A percentile compares a stretch with the other conserved stretches of the same genome.
These are phyloP conservation scores for Phalaenopsis hybrid DNA, from an alignment of 116 monocot genomes.

Conservation along the genomic window DNA sequence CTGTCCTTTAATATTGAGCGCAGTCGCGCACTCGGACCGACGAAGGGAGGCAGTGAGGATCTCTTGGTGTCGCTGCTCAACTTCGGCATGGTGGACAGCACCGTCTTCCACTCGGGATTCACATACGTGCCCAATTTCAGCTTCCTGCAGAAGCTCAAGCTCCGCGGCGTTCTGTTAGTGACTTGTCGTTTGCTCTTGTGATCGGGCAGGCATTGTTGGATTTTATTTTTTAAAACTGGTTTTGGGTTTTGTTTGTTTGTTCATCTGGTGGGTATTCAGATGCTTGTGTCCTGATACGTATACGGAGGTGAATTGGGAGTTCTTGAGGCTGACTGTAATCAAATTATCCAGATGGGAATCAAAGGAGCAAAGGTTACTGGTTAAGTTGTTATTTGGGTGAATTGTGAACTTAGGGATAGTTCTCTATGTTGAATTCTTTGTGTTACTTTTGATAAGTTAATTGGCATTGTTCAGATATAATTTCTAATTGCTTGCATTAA, in stretches of 20 bases:
- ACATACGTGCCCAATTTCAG: conserved; percentile 39
- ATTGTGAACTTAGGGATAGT: not conserved
- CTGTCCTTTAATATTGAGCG: no score
- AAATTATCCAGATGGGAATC: conserved; percentile 46
- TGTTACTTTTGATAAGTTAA: not conserved
- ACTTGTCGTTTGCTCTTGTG: not conserved
- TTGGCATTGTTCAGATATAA: not conserved
- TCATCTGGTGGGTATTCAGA: conserved; percentile 14
- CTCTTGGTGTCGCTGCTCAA: conserved; percentile 50
- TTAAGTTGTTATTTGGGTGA: not conserved
- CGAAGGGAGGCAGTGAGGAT: conserved; percentile 13
- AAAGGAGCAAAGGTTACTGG: conserved; percentile 39
- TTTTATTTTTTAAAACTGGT: not conserved
- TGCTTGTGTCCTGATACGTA: conserved; percentile 48
- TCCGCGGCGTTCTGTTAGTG: conserved; percentile 36
- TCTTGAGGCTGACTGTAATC: conserved; percentile 36
- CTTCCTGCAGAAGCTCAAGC: conserved; percentile 33
- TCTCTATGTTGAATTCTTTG: not conserved
- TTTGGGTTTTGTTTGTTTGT: conserved; percentile 1
- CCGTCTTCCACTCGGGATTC: conserved; percentile 51
- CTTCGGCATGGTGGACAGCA: conserved; percentile 52
- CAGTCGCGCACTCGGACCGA: not conserved
- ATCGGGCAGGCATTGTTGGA: not conserved
- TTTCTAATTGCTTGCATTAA: not conserved
- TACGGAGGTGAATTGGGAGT: conserved; percentile 31